Conservation (phyloP, 169 alveolate genomes). For the Sarcocystis neurona region DNA sequence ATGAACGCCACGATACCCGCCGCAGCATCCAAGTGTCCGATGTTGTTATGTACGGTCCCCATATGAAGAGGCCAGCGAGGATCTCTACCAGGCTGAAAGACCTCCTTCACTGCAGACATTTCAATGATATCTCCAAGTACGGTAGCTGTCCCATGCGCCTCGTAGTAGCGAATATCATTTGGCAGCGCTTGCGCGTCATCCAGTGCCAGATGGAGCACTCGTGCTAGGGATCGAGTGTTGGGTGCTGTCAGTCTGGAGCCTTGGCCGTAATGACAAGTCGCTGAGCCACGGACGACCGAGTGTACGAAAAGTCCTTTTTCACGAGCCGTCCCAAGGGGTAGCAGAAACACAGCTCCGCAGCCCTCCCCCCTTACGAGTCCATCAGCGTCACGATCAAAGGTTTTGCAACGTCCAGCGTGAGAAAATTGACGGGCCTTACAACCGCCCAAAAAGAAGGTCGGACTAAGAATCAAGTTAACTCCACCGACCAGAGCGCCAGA, state of each 20-base stretch:
- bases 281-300: conserved; percentile 73
- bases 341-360: conserved; percentile 68
- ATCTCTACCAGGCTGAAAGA: conserved; percentile 34
- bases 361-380: conserved; percentile 83
- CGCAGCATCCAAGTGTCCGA: conserved; percentile 78
- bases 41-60: conserved; percentile 70
- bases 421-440: conserved; percentile 74
- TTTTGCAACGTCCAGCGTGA: conserved; percentile 74
- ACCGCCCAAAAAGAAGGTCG: conserved; percentile 50
- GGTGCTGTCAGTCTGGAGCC: conserved; percentile 79
- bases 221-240: conserved; percentile 72
- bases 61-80: conserved; percentile 59
- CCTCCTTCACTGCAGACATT: conserved; percentile 69
- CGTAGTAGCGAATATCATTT: conserved; percentile 56
- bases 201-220: conserved; percentile 63
- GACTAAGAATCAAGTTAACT: conserved; percentile 46
- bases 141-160: conserved; percentile 83
- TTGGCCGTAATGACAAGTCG: conserved; percentile 77
- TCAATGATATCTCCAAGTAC: conserved; percentile 80
- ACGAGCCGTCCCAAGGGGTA: conserved; percentile 35
- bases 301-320: conserved; percentile 32
- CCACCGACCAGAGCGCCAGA: conserved; percentile 61
- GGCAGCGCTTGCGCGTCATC: conserved; percentile 59
- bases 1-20: conserved; percentile 75
- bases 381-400: conserved; percentile 75